Evolutionary conservation across 495 filamentous ascomycete genomes (phyloP).

Genomic region (Neurospora discreta): DNA sequence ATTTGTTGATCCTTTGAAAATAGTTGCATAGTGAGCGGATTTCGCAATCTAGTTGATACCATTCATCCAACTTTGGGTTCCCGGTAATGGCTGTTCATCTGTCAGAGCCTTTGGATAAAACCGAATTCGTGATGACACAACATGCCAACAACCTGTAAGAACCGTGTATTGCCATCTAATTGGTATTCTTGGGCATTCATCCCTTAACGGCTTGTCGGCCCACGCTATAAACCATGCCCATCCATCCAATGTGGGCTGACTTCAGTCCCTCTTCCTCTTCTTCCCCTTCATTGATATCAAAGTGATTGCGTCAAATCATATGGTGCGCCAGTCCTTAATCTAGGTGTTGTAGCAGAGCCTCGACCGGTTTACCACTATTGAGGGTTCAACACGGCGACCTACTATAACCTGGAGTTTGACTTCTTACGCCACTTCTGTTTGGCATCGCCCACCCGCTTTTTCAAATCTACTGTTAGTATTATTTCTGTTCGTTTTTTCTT

Average conservation of each 20-base stretch:
- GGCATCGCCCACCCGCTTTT: background rate
- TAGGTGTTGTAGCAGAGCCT: background rate
- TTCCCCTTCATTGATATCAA: too few relatives aligned
- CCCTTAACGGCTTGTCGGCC: background rate
- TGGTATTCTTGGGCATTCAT: background rate
- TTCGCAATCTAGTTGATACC: background rate
- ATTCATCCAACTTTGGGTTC: background rate
- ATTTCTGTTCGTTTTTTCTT: background rate
- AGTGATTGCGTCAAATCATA: background rate
- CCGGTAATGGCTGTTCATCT: background rate
- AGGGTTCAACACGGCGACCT: background rate
- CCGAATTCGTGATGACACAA: background rate
- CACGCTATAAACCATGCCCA: background rate
- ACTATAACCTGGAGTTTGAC: background rate
- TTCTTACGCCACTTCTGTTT: background rate
- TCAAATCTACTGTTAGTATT: background rate
- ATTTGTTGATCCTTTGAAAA: background rate
- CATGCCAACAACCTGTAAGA: background rate
- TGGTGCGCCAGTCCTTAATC: background rate
- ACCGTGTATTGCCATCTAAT: background rate
- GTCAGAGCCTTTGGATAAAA: background rate
- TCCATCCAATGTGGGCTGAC: background rate
- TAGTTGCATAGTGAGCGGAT: background rate
- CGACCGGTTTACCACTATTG: background rate
- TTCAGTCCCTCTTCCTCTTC: too few relatives aligned